Base-by-base conservation (phyloP, 2,329 filamentous ascomycete species). In the Pseudogymnoascus sp. region DNA sequence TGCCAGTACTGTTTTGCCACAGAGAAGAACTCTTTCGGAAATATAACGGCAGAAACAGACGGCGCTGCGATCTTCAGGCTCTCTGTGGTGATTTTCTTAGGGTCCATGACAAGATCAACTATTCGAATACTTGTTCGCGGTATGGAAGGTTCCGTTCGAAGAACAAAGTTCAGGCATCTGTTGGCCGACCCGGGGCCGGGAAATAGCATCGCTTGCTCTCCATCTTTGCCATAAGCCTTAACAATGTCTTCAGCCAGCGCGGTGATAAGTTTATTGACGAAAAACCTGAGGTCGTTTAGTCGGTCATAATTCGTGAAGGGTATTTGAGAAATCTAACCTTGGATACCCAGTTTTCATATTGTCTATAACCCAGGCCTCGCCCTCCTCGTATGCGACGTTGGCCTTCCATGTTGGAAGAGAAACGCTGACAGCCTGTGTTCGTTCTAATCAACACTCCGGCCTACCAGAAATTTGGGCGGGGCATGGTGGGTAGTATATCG, bases 1-100 rank as follows among this genome's bases (percentile, higher is more conserved):
- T 97, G 95, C 95, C 95, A 99, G 71, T 96, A 97, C 70, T 92
- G 85, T 75, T 97, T 97, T n/a, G 91, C 90, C 64, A 89, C 75
- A 3, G 84, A 77, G 69, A 88, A 93, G 16, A 85, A 77, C 11
- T 86, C 83, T 53, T 82, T 79, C 0, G 87, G 84, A 69, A 88
- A 91, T 43, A 97, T 73, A 2, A 96, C 86, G 23, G 86, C 87
- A 1, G 84, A 89, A 21, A 93, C 78, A 8, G 81, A 79, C 0
- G 88, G 87, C 2, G 78, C 77, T 28, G 89, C 75, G 38, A 80
- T 78, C 53, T 75, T 77, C n/a, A 87, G 78, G 36, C 80, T 77
- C 4, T 81, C 76, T 1, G 83, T 77, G 4, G 78, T 74, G 40
- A 80, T 76, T 64, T 81, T 82, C 31, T 82, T 77, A 8, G 79